Base-by-base conservation (phyloP, 2,329 filamentous ascomycete species). In the Aureobasidium vineae region DNA sequence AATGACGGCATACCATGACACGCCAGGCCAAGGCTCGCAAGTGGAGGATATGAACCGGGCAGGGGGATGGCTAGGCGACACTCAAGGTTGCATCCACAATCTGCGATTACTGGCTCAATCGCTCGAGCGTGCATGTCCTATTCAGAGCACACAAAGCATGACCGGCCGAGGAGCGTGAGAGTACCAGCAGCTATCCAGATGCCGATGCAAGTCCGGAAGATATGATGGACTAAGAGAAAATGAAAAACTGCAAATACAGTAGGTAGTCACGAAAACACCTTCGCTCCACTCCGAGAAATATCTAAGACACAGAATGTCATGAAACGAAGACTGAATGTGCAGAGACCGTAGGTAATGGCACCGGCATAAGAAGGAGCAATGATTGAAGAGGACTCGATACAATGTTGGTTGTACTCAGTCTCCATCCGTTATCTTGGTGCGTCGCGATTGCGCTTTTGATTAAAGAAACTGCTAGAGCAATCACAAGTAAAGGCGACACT, bases 231-330 rank as follows among this genome's bases (percentile, higher is more conserved):
- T 5, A 26, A 56, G 3, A 31, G 33, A 11, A 26, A 59, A 11
- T 31, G 56, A 31, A 36, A 16, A 15, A 1, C 11, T 47, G 28
- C 40, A 60, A 36, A 59, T 23, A 7, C 41, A 60, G 56, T 60
- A 60, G 56, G 56, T 60, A 60, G 56, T 23, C 28, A 33, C 56
- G 33, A 36, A 60, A 60, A 3, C 5, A 60, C 56, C 41, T 47
- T 60, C 56, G 21, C n/a, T 60, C 56, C 28, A 47, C 56, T 60
- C 56, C 6, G 7, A 45, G n/a, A 41, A 10, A 36, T 1, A 23
- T 5, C 1, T 10, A 23, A 28, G 53, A 41, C 3, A 2, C 26
- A n/a, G 21, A 15, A 21, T n/a, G 4, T 26, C 33, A 11, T 40
- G n/a, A 13, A 21, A 5, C 4, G 10, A 53, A 10, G 28, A 33